Conservation (phyloP, 2,329 filamentous ascomycete genomes). For the Coniochaeta prunicola region DNA sequence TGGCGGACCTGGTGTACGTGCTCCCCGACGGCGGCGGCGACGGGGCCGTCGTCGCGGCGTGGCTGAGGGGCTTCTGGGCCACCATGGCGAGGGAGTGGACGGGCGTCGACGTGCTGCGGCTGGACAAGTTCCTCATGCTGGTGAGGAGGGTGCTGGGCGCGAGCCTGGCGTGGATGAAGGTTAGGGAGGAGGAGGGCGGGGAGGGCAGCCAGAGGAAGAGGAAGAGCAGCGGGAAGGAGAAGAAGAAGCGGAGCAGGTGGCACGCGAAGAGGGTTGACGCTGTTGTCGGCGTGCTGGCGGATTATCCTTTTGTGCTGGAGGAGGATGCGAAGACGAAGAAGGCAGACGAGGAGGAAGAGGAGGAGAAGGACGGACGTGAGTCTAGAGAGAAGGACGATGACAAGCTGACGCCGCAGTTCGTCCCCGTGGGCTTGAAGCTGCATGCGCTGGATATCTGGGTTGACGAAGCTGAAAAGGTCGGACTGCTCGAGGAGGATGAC, state of each 20-base stretch:
- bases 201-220: slow-evolving; percentile 4
- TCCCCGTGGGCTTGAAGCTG: slow-evolving; percentile 78
- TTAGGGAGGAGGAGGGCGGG: slow-evolving; percentile 21
- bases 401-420: slow-evolving; percentile 23
- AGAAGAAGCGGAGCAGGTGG: slow-evolving; percentile 8
- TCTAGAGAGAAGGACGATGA: slow-evolving; percentile 21
- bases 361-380: slow-evolving; percentile 21
- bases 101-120: slow-evolving; percentile 63
- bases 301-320: slow-evolving; percentile 30
- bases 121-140: slow-evolving; percentile 90
- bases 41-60: slow-evolving; percentile 28
- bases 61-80: slow-evolving; percentile 62
- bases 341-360: slow-evolving; percentile 23
- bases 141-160: slow-evolving; percentile 71
- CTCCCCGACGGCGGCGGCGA: slow-evolving; percentile 31
- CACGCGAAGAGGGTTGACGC: slow-evolving; percentile 16
- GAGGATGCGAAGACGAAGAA: slow-evolving; percentile 12
- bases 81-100: slow-evolving; percentile 65
- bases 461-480: slow-evolving; percentile 74
- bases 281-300: slow-evolving; percentile 36
- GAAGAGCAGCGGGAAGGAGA: slow-evolving; percentile 20
- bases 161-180: slow-evolving; percentile 47
- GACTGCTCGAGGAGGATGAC: slow-evolving; percentile 37
- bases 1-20: slow-evolving; percentile 61
- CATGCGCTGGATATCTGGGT: slow-evolving; percentile 89